Evolutionary conservation across 352 stramenopile species (phyloP), one percentile per base, ranked within the genome.

Genomic region (Phytophthora hibernalis): DNA sequence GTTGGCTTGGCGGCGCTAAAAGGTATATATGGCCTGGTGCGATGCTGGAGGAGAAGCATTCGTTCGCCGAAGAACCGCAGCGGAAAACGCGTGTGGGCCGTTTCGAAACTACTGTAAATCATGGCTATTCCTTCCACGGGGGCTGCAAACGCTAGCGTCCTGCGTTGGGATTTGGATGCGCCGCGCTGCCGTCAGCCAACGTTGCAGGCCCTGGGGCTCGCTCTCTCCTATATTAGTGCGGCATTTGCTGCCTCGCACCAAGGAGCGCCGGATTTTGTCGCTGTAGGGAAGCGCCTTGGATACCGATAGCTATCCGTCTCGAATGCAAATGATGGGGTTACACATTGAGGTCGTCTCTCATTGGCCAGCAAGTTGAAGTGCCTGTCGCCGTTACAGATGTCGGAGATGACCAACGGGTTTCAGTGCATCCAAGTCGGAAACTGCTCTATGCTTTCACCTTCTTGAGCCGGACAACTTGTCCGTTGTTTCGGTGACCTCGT

Each of bases 331-430:
- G 18, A 45, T 45, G 18, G 20, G 26, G 52, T 64, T 72, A 63
- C 47, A 6, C 2, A 15, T 70, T 63, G 54, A 66, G 70, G 61
- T 61, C 58, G 12, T 52, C 35, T 2, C 45, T 54, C 11, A 67
- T 71, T 74, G 67, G 67, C n/a, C 44, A 35, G 22, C 43, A 59
- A 44, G 47, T 70, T 55, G 64, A 70, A 59, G 65, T 63, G 52
- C 30, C 18, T 30, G 48, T 33, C 18, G n/a, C 65, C 47, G 59
- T 61, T 74, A 70, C 66, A 70, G 5, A 5, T 28, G 50, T 20
- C 56, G 30, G 64, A 64, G 65, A 69, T 53, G 65, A 60, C 45
- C 49, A 72, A 72, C 58, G 50, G 56, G 52, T 31, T 31, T 7
- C 26, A 31, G 26, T 31, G 26, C 26, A 31, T 7, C 26, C 26